Conservation (phyloP, 306 rosid genomes). For the Astragalus glycyphyllos region DNA sequence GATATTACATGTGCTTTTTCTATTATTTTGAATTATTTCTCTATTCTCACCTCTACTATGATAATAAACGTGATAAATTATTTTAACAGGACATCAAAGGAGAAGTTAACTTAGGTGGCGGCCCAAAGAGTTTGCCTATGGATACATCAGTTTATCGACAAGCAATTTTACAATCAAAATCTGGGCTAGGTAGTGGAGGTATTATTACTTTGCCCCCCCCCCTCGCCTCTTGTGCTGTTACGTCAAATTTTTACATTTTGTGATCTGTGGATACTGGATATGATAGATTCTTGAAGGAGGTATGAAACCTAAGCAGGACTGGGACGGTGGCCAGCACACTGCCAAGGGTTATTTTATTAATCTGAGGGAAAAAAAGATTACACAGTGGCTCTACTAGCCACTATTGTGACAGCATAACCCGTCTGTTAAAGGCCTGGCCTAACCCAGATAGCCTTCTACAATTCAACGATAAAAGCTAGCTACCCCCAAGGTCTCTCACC, state of each 20-base stretch:
- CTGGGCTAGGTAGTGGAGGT: slow-evolving; percentile 81
- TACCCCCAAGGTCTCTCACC: too few relatives aligned
- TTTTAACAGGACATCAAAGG: slow-evolving; percentile 71
- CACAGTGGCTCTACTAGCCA: too few relatives aligned
- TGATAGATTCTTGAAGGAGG: too few relatives aligned
- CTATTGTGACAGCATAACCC: too few relatives aligned
- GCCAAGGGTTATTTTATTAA: too few relatives aligned
- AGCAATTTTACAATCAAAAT: slow-evolving; percentile 79
- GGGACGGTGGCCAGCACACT: too few relatives aligned
- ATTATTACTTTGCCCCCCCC: background rate
- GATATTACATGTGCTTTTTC: slow-evolving; percentile 8
- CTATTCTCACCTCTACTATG: slow-evolving; percentile 25
- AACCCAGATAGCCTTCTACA: too few relatives aligned
- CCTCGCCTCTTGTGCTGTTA: background rate
- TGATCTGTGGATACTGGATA: slow-evolving; percentile 24
- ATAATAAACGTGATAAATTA: slow-evolving; percentile 48
- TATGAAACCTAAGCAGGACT: too few relatives aligned
- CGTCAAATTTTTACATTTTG: slow-evolving; percentile 8
- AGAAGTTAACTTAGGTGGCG: slow-evolving; percentile 66
- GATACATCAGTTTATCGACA: slow-evolving; percentile 80
- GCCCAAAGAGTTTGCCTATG: slow-evolving; percentile 73
- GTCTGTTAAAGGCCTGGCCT: too few relatives aligned
- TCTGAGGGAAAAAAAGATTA: too few relatives aligned
- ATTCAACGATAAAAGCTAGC: too few relatives aligned
- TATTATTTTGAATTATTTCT: slow-evolving; percentile 24